These are phyloP conservation scores for Polytrichum commune DNA, from an alignment of 225 moss, liverwort and hornwort species.

Conservation along the genomic window DNA sequence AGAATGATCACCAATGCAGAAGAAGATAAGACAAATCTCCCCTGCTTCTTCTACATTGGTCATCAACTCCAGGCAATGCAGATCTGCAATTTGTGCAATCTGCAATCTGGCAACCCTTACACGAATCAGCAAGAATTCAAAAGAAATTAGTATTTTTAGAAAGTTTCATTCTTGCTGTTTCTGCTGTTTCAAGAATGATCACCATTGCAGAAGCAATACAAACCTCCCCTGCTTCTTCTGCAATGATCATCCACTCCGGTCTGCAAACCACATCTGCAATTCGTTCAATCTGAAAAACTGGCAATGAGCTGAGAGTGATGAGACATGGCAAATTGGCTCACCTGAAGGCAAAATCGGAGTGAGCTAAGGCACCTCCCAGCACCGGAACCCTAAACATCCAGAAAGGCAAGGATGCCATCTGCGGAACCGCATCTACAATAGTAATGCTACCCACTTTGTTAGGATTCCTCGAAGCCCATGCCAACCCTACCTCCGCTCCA, in stretches of 20 bases:
- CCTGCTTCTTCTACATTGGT: background rate
- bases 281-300: background rate
- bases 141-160: no score
- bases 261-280: background rate
- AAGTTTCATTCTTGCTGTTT: no score
- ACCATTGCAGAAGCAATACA: no score
- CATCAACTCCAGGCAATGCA: background rate
- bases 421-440: conserved; percentile 32
- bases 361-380: conserved; percentile 31
- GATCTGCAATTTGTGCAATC: background rate
- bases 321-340: background rate
- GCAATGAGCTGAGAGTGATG: background rate
- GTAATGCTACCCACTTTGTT: conserved; percentile 38
- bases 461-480: conserved; percentile 44
- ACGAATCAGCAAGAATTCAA: no score
- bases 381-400: conserved; percentile 39
- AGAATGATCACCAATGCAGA: no score
- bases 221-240: no score
- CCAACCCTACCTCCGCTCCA: conserved; percentile 40
- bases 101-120: no score
- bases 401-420: conserved; percentile 37
- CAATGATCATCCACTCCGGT: background rate
- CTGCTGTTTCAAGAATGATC: no score
- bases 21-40: no score
- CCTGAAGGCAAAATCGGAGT: conserved; percentile 40